Conservation (phyloP, 352 stramenopile genomes). For the Nothophytophthora sp. region DNA sequence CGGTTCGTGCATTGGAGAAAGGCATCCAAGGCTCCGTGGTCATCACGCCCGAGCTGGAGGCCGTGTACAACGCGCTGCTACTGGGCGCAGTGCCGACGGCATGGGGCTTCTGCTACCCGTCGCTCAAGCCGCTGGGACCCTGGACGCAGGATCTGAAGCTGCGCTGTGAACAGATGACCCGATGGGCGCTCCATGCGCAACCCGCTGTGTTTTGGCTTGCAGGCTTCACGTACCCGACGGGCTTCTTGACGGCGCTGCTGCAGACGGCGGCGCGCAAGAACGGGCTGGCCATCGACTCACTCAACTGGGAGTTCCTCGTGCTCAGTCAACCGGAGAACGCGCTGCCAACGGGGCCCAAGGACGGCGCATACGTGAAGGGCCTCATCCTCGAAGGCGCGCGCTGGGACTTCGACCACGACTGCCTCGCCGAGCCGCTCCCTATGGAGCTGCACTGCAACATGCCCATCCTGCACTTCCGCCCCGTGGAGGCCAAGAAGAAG, state of each 20-base stretch:
- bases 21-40: slow-evolving; percentile 94
- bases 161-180: slow-evolving; percentile 90
- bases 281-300: slow-evolving; percentile 94
- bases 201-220: slow-evolving; percentile 95
- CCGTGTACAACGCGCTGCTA: slow-evolving; percentile 91
- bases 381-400: slow-evolving; percentile 92
- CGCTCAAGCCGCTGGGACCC: slow-evolving; percentile 91
- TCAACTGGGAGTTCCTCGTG: slow-evolving; percentile 96
- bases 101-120: slow-evolving; percentile 95
- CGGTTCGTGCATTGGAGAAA: slow-evolving; percentile 87
- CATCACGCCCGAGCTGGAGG: slow-evolving; percentile 95
- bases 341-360: slow-evolving; percentile 81
- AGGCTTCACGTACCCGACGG: slow-evolving; percentile 96
- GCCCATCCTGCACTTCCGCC: slow-evolving; percentile 96
- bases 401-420: slow-evolving; percentile 93
- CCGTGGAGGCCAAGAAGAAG: slow-evolving; percentile 96
- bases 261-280: slow-evolving; percentile 95
- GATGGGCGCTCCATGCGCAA: slow-evolving; percentile 85
- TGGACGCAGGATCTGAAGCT: slow-evolving; percentile 94
- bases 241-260: slow-evolving; percentile 95
- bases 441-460: slow-evolving; percentile 93
- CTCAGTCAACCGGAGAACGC: slow-evolving; percentile 88
- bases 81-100: slow-evolving; percentile 86
- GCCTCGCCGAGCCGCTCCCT: slow-evolving; percentile 86
- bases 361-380: slow-evolving; percentile 92